Conservation (phyloP, 2,329 filamentous ascomycete species). For the Bimuria novae-zelandiae region DNA sequence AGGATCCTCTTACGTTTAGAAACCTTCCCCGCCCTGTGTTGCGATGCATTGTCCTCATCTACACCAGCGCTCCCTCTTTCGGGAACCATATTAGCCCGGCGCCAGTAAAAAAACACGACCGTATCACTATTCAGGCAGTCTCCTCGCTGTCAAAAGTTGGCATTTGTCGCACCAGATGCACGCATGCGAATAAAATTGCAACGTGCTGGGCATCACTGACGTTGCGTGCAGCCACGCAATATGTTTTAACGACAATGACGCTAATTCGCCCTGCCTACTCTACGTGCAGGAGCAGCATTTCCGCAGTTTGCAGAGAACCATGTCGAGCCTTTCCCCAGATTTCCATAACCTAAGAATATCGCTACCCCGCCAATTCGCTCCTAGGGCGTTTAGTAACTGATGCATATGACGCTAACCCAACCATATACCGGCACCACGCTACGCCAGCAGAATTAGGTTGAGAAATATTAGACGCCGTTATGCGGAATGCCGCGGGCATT, state of each 20-base stretch:
- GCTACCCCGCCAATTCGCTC: conserved; percentile 43
- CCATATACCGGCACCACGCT: neutral
- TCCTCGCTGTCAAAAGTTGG: neutral
- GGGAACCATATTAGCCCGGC: conserved; percentile 40
- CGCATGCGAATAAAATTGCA: neutral
- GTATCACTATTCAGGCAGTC: no score
- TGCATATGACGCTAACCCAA: conserved; percentile 11
- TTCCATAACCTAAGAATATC: conserved; percentile 34
- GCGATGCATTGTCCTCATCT: conserved; percentile 33
- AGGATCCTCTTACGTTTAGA: conserved; percentile 45
- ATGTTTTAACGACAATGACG: neutral
- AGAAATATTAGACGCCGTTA: neutral
- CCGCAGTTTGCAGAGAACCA: neutral
- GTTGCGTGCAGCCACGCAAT: neutral
- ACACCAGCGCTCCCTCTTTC: conserved; percentile 21
- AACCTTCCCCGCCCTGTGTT: conserved; percentile 36
- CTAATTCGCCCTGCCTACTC: neutral
- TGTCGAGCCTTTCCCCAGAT: conserved; percentile 15
- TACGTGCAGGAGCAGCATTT: conserved; percentile 1
- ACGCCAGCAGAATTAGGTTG: neutral
- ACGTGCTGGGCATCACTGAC: neutral
- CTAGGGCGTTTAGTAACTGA: neutral
- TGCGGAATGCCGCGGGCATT: conserved; percentile 19
- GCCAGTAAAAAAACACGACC: no score
- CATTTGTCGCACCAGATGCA: neutral